Base-by-base conservation (phyloP, 2,329 filamentous ascomycete species). In the Pyrenochaeta sp. region DNA sequence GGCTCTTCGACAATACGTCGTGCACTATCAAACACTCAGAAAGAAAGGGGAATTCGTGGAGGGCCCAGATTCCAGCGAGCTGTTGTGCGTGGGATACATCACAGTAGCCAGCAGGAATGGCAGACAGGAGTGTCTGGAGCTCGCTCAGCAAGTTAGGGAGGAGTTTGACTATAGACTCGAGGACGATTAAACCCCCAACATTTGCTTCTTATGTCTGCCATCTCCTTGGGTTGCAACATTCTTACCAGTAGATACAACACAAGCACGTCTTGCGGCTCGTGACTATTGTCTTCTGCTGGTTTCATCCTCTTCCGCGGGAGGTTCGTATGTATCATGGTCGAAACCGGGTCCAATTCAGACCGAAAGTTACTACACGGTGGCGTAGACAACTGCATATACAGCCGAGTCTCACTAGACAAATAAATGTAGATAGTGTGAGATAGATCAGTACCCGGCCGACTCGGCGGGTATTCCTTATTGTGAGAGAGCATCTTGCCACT, bases 61-160 rank as follows among this genome's bases (percentile, higher is more conserved):
- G 5, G 44, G 27, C 25, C 44, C 44, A 15, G 44, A 46, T n/a
- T 46, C 44, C 25, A 46, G 44, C 44, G 44, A 46, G 44, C 44
- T 46, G n/a, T 46, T 12, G 25, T 46, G 44, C 24, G 44, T 46
- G 44, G 44, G 24, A 7, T 46, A 46, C n/a, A 30, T 46, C 10
- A 46, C 25, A 28, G 44, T 46, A 32, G 44, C 25, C 27, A 46
- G 44, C 24, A 28, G 25, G 12, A 28, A 46, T 12, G 25, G 44
- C 22, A 46, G 44, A 30, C 24, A 46, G n/a, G 44, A 46, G 44
- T 46, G 44, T 46, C 47, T 39, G 13, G 36, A 39, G 36, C 7
- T 39, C 12, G 36, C 12, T n/a, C 13, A 39, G 12, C 36, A 39
- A 13, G 36, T 39, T 5, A 8, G 7, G 12, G 36, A 39, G 36